Conservation (phyloP, 2,329 filamentous ascomycete species). For the Polytolypa hystricis region DNA sequence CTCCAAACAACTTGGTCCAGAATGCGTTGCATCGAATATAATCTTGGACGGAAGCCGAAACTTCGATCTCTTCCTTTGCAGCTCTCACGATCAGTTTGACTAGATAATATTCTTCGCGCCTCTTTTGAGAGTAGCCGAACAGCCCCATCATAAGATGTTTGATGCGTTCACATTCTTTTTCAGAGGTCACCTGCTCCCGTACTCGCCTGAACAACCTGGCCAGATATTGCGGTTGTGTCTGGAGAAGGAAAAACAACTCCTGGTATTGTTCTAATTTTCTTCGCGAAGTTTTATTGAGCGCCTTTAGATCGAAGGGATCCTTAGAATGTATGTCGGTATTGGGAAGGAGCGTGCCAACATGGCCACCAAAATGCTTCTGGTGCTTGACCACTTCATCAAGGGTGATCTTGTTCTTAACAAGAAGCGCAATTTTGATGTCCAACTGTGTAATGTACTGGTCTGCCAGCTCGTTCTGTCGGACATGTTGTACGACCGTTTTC, state of each 20-base stretch:
- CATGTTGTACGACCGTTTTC: conserved; percentile 94
- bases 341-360: conserved; percentile 71
- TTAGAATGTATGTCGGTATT: conserved; percentile 81
- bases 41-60: conserved; percentile 62
- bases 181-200: conserved; percentile 70
- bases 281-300: conserved; percentile 89
- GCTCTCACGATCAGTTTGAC: conserved; percentile 77
- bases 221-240: conserved; percentile 92
- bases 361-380: conserved; percentile 89
- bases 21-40: conserved; percentile 85
- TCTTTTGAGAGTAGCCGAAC: conserved; percentile 94
- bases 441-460: conserved; percentile 98
- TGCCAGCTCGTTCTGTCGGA: conserved; percentile 90
- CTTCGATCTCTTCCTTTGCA: conserved; percentile 74
- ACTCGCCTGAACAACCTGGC: conserved; percentile 76
- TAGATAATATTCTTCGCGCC: conserved; percentile 91
- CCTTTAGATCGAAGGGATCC: conserved; percentile 93
- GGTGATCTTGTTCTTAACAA: conserved; percentile 99
- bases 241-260: conserved; percentile 91
- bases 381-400: conserved; percentile 95
- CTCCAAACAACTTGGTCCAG: conserved; percentile 75
- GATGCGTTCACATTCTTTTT: conserved; percentile 86
- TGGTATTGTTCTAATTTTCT: conserved; percentile 96
- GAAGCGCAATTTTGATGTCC: conserved; percentile 94
- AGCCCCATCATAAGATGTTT: conserved; percentile 92